These are phyloP conservation scores for Balakata baccata DNA, from an alignment of 345 rosid species.

Conservation along the genomic window DNA sequence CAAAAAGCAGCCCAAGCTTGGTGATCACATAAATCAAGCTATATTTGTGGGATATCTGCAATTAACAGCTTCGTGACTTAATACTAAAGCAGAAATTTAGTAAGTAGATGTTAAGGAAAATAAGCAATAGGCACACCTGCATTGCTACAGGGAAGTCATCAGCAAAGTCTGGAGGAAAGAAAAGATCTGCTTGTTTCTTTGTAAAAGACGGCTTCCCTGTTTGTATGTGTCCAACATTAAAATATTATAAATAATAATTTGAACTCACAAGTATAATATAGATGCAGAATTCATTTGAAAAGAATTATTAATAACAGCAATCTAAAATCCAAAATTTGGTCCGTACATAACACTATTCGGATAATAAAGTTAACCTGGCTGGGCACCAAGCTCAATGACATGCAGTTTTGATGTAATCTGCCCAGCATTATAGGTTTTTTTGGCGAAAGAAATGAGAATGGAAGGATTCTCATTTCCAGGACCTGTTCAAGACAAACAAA, in stretches of 20 bases:
- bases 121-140: slow-evolving; percentile 56
- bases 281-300: not conserved
- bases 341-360: too few species aligned
- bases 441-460: slow-evolving; percentile 80
- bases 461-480: slow-evolving; percentile 99
- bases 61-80: not conserved
- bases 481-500: slow-evolving; percentile 35
- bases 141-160: slow-evolving; percentile 99
- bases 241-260: not conserved
- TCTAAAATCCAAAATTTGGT: too few species aligned
- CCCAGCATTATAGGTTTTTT: slow-evolving; percentile 84
- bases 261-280: not conserved
- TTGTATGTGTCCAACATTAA: not conserved
- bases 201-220: slow-evolving; percentile 95
- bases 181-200: slow-evolving; percentile 96
- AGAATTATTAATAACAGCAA: too few species aligned
- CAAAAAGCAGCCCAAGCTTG: slow-evolving; percentile 94
- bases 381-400: slow-evolving; percentile 96
- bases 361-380: slow-evolving; percentile 52
- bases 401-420: slow-evolving; percentile 90
- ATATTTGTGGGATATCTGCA: slow-evolving; percentile 94
- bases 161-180: slow-evolving; percentile 98
- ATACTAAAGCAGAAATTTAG: not conserved
- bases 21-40: slow-evolving; percentile 89
- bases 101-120: not conserved